A percentile compares a stretch with the other conserved stretches of the same genome.
These are phyloP conservation scores for Fusarium sp. DNA, from an alignment of 2,329 filamentous ascomycete species.

Conservation along the genomic window DNA sequence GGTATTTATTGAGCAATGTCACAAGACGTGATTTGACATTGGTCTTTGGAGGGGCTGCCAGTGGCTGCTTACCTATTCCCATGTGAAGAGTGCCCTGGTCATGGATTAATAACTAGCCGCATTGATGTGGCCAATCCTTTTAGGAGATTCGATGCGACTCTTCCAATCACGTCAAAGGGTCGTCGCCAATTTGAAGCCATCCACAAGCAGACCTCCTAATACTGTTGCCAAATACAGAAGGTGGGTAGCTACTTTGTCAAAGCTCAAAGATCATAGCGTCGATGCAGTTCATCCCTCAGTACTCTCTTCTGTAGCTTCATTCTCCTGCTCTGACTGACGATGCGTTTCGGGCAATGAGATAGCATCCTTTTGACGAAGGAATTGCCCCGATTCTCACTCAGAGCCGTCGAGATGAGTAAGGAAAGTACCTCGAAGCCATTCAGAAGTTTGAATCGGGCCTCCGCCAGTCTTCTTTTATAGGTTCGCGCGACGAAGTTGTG, in stretches of 20 bases:
- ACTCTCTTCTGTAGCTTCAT: neutral
- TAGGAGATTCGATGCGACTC: neutral
- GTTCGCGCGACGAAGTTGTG: neutral
- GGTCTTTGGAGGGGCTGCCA: neutral
- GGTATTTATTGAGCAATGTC: neutral
- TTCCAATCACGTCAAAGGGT: neutral
- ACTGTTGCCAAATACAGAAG: too few relatives aligned
- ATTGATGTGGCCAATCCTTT: neutral
- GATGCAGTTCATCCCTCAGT: neutral
- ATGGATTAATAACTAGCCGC: neutral
- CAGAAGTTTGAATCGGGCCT: neutral
- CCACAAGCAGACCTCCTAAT: neutral
- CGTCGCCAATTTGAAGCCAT: neutral
- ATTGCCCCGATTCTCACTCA: neutral
- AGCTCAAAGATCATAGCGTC: neutral
- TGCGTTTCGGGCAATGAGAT: too few relatives aligned
- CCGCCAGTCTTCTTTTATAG: neutral
- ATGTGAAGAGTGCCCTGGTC: neutral
- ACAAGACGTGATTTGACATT: neutral
- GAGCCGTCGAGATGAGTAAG: neutral
- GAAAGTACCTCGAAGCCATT: neutral
- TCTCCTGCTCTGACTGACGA: neutral
- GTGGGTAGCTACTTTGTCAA: neutral
- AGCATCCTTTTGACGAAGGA: neutral
- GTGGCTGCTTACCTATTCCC: neutral